phyloP scores from a whole-genome alignment of 2,329 filamentous ascomycete genomes.

The Bipolaris sorokiniana region DNA sequence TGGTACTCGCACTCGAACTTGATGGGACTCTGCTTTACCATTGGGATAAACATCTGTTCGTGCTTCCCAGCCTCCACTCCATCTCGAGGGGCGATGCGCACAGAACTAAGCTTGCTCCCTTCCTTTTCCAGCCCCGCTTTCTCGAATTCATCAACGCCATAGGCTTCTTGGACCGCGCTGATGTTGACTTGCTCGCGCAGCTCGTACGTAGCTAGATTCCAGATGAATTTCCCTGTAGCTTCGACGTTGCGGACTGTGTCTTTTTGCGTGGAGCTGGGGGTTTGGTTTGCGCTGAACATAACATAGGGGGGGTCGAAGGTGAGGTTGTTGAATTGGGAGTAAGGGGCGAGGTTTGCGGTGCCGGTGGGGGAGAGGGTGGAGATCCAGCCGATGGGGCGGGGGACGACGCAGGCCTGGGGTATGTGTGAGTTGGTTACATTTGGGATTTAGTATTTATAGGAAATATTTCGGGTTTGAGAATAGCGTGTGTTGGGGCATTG shows the following conservation, averaged over 20 bases:
- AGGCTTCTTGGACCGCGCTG: slow-evolving; percentile 58
- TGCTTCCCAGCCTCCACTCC: not conserved
- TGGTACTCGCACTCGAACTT: slow-evolving; percentile 65
- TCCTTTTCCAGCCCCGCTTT: slow-evolving; percentile 58
- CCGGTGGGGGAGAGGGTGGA: slow-evolving; percentile 58
- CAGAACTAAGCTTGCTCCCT: slow-evolving; percentile 47
- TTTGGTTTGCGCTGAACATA: slow-evolving; percentile 67
- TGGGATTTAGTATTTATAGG: not conserved
- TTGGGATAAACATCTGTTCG: slow-evolving; percentile 48
- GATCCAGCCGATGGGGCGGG: slow-evolving; percentile 69
- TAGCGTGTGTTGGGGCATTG: too few species aligned
- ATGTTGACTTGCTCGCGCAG: slow-evolving; percentile 63
- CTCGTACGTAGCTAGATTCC: slow-evolving; percentile 65
- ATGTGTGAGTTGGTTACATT: not conserved
- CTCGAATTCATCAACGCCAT: slow-evolving; percentile 62
- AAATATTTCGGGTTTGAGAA: not conserved
- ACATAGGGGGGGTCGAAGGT: slow-evolving; percentile 68
- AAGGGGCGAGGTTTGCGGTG: slow-evolving; percentile 64
- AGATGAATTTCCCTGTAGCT: slow-evolving; percentile 62
- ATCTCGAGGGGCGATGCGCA: slow-evolving; percentile 8
- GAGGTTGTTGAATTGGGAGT: slow-evolving; percentile 68
- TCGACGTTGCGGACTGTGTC: slow-evolving; percentile 65
- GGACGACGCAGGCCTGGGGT: slow-evolving; percentile 61
- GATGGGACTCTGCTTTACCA: slow-evolving; percentile 63
- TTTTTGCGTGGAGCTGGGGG: slow-evolving; percentile 55